Conservation (phyloP, 1,284 basidiomycete genomes). For the Xerocomus minutiporus region DNA sequence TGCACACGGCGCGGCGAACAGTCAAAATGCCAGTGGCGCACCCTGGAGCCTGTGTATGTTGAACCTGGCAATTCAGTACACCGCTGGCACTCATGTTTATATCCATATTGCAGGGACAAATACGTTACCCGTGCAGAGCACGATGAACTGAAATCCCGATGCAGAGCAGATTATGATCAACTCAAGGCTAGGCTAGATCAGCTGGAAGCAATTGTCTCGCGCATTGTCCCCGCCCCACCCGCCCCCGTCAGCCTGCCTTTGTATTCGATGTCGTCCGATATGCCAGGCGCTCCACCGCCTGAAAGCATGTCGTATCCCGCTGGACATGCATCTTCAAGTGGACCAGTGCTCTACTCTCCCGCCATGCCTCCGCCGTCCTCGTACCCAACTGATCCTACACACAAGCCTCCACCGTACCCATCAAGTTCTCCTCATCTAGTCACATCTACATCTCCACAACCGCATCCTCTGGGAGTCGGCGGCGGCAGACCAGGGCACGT, state of each 20-base stretch:
- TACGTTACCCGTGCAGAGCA: conserved; percentile 52
- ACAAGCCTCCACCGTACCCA: conserved; percentile 26
- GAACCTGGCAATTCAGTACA: not conserved
- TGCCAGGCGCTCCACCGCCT: conserved; percentile 26
- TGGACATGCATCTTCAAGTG: conserved; percentile 24
- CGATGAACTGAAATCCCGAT: conserved; percentile 43
- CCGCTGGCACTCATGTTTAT: conserved; percentile 11
- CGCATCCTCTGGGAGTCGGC: conserved; percentile 4
- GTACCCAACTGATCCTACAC: conserved; percentile 26
- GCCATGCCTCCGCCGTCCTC: conserved; percentile 20
- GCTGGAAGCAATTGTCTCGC: conserved; percentile 35
- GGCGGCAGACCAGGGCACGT: conserved; percentile 22
- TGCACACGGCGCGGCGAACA: conserved; percentile 52
- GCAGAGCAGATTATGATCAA: conserved; percentile 46
- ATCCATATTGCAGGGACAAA: conserved; percentile 43
- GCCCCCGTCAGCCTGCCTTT: conserved; percentile 29
- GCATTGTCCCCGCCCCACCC: conserved; percentile 28
- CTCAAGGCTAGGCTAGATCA: conserved; percentile 40
- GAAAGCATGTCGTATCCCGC: conserved; percentile 30
- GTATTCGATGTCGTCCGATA: conserved; percentile 30
- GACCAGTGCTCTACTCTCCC: conserved; percentile 27
- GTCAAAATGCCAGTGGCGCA: conserved; percentile 54
- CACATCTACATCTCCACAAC: conserved; percentile 18
- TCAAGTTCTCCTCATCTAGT: conserved; percentile 29
- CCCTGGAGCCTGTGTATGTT: conserved; percentile 53